Conservation (phyloP, 805 yeast genomes). For the Grigorovia humatica region DNA sequence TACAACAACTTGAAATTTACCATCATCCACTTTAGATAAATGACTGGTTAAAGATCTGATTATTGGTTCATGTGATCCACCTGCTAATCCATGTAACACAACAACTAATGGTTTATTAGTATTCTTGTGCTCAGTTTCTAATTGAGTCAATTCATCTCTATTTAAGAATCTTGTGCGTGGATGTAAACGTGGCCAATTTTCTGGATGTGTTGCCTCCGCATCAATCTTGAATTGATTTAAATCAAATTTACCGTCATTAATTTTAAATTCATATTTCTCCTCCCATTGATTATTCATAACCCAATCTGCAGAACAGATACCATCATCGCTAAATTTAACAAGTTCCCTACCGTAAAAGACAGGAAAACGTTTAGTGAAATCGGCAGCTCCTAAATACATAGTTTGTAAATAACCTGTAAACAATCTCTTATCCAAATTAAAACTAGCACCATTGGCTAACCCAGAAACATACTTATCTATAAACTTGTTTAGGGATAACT, state of each 20-base stretch:
- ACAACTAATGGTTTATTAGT: slow-evolving; percentile 45
- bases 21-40: slow-evolving; percentile 32
- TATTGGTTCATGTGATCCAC: slow-evolving; percentile 72
- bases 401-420: slow-evolving; percentile 76
- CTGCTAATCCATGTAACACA: slow-evolving; percentile 64
- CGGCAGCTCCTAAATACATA: slow-evolving; percentile 48
- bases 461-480: slow-evolving; percentile 32
- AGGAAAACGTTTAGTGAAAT: slow-evolving; percentile 39
- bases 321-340: slow-evolving; percentile 51
- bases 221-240: slow-evolving; percentile 24
- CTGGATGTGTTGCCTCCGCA: slow-evolving; percentile 36
- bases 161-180: slow-evolving; percentile 58
- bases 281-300: slow-evolving; percentile 30
- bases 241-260: slow-evolving; percentile 12
- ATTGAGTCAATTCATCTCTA: slow-evolving; percentile 32
- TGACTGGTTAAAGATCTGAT: slow-evolving; percentile 44
- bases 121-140: slow-evolving; percentile 18
- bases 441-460: slow-evolving; percentile 37
- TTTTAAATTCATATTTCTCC: slow-evolving; percentile 10
- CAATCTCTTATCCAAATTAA: slow-evolving; percentile 51
- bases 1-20: slow-evolving; percentile 47
- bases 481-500: slow-evolving; percentile 12
- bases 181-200: slow-evolving; percentile 49
- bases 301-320: slow-evolving; percentile 67
- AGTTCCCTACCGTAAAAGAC: slow-evolving; percentile 70